Conservation (phyloP, 129 eudicot species). For the Ambrosia trifida region DNA sequence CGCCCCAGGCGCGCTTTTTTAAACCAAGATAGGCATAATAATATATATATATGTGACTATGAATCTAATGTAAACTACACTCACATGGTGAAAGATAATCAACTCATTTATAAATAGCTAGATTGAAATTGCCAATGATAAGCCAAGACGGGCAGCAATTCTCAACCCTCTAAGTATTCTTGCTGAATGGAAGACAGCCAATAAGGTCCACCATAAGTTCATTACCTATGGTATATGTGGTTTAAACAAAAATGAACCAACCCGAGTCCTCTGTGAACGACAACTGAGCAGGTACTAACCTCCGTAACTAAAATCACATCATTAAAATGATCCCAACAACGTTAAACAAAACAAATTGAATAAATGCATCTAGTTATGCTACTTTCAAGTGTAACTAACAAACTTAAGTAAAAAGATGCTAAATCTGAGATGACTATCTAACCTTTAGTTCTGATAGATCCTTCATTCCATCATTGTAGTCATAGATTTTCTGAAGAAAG, state of each 20-base stretch:
- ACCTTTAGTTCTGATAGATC: conserved; percentile 71
- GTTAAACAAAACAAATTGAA: conserved; percentile 4
- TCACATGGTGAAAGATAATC: too few species aligned
- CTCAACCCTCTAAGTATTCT: conserved; percentile 86
- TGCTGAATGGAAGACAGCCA: conserved; percentile 47
- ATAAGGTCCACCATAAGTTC: conserved; percentile 6
- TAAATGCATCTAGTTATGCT: neutral
- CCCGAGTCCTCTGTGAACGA: conserved; percentile 87
- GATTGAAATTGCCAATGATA: conserved; percentile 68
- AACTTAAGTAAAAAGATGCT: neutral
- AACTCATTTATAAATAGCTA: too few species aligned
- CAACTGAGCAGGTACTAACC: conserved; percentile 64
- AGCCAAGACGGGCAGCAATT: conserved; percentile 86
- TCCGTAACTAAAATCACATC: conserved; percentile 55
- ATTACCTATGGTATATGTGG: neutral
- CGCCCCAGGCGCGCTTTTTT: too few species aligned
- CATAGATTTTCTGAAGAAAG: conserved; percentile 54
- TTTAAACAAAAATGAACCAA: conserved; percentile 41
- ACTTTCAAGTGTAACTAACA: neutral
- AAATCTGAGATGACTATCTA: conserved; percentile 17
- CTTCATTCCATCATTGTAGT: conserved; percentile 62
- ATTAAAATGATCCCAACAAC: conserved; percentile 16
- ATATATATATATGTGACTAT: too few species aligned
- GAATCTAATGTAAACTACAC: too few species aligned
- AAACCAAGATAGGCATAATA: too few species aligned